Conservation (phyloP, 345 rosid species). For the Populus euphratica region DNA sequence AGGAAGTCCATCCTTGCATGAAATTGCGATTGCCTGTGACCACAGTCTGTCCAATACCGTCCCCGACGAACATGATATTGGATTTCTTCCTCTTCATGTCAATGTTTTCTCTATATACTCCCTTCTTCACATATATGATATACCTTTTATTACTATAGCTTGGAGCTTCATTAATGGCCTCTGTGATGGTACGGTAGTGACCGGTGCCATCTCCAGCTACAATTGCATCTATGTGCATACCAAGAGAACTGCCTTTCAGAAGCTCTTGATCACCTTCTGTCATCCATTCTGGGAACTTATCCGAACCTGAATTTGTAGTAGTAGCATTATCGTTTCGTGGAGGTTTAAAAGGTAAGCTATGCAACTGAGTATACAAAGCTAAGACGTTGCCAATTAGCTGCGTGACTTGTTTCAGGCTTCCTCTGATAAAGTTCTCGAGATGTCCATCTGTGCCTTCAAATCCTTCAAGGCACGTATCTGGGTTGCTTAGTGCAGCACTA, state of each 20-base stretch:
- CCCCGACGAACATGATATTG: conserved; percentile 28
- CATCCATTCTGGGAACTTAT: conserved; percentile 59
- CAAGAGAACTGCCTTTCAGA: background rate
- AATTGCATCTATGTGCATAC: conserved; percentile 21
- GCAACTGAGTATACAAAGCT: conserved; percentile 36
- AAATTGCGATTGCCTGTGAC: conserved; percentile 25
- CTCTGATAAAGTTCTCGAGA: conserved; percentile 48
- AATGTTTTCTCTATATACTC: conserved; percentile 27
- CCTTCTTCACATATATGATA: conserved; percentile 28
- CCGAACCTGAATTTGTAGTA: background rate
- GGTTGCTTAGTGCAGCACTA: conserved; percentile 33
- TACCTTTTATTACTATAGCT: conserved; percentile 16
- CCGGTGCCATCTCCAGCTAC: conserved; percentile 31
- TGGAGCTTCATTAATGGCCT: conserved; percentile 29
- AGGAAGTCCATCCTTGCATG: conserved; percentile 36
- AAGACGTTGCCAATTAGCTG: conserved; percentile 38
- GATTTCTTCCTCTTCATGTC: conserved; percentile 34
- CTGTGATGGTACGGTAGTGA: conserved; percentile 20
- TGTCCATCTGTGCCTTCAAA: conserved; percentile 72
- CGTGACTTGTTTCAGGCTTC: conserved; percentile 57
- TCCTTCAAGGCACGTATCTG: conserved; percentile 36
- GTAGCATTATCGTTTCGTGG: conserved; percentile 17
- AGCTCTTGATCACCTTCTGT: conserved; percentile 48
- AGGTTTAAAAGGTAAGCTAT: conserved; percentile 63
- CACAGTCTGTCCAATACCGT: conserved; percentile 30